These are phyloP conservation scores for Zhuliangozyma blackwelliae DNA, from an alignment of 1,139 yeast species.

Conservation along the genomic window DNA sequence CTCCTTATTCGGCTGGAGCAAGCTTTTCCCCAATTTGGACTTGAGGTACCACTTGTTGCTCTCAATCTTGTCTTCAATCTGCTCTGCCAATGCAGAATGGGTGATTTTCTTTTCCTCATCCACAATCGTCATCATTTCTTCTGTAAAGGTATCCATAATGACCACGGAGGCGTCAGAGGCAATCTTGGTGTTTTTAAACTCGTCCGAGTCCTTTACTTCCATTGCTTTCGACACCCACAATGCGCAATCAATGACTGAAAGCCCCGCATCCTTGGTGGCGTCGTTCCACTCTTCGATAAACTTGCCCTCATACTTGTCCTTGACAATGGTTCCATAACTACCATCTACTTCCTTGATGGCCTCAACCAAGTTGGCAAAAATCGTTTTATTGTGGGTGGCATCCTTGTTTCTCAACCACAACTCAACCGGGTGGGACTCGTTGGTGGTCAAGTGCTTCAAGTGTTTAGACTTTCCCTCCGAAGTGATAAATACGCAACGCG, in stretches of 20 bases:
- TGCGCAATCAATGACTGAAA: constrained; percentile 52
- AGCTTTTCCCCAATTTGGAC: constrained; percentile 54
- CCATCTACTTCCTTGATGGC: constrained; percentile 41
- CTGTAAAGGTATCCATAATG: constrained; percentile 79
- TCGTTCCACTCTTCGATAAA: constrained; percentile 78
- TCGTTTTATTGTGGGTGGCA: constrained; percentile 63
- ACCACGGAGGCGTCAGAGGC: constrained; percentile 80
- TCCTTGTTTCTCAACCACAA: constrained; percentile 82
- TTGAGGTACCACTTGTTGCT: constrained; percentile 67
- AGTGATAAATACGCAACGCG: constrained; percentile 65
- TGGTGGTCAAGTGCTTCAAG: constrained; percentile 50
- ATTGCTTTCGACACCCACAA: constrained; percentile 52
- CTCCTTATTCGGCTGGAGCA: constrained; percentile 40
- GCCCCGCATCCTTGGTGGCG: constrained; percentile 38
- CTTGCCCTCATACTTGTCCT: constrained; percentile 79
- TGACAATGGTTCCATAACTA: constrained; percentile 61
- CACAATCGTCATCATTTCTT: constrained; percentile 82
- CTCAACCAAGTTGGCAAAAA: constrained; percentile 58
- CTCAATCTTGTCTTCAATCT: constrained; percentile 77
- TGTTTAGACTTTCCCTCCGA: constrained; percentile 87
- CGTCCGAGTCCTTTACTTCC: constrained; percentile 80
- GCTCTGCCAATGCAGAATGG: constrained; percentile 70
- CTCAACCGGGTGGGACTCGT: constrained; percentile 46
- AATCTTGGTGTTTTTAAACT: constrained; percentile 56
- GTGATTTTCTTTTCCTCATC: constrained; percentile 82